These are phyloP conservation scores for Cryphonectria nitschkei DNA, from an alignment of 2,329 filamentous ascomycete species.

Conservation along the genomic window DNA sequence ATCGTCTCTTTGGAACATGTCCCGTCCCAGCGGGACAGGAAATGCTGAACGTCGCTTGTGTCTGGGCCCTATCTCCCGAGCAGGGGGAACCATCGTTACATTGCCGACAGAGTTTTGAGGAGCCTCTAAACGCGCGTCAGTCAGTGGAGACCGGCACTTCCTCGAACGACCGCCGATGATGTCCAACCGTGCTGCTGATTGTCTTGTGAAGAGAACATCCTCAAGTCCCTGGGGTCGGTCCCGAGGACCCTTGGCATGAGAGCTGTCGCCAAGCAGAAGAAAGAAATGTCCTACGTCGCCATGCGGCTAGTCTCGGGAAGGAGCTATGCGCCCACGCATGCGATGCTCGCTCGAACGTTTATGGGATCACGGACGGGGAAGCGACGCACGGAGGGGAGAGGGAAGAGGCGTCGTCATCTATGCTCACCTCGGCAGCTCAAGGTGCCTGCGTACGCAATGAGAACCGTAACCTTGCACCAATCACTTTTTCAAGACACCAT, in stretches of 20 bases:
- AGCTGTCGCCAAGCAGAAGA: neutral
- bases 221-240: neutral
- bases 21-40: conserved; percentile 4
- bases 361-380: neutral
- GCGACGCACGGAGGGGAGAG: neutral
- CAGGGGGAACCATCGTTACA: conserved; percentile 7
- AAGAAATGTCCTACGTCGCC: neutral
- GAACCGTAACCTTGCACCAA: neutral
- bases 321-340: neutral
- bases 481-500: neutral
- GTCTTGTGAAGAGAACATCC: neutral
- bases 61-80: conserved; percentile 5
- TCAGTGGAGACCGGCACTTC: conserved; percentile 24
- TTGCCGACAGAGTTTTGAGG: conserved; percentile 4
- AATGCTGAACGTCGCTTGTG: neutral
- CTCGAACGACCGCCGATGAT: conserved; percentile 20
- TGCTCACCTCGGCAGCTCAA: neutral
- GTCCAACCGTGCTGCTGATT: too few species aligned
- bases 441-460: neutral
- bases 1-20: neutral
- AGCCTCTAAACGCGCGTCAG: conserved; percentile 28
- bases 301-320: conserved; percentile 2
- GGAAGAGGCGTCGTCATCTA: neutral
- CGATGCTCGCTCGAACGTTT: neutral
- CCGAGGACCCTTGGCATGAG: neutral